These are phyloP conservation scores for Cenchrus purpureus DNA, from an alignment of 176 grass and related monocot species.

Conservation along the genomic window DNA sequence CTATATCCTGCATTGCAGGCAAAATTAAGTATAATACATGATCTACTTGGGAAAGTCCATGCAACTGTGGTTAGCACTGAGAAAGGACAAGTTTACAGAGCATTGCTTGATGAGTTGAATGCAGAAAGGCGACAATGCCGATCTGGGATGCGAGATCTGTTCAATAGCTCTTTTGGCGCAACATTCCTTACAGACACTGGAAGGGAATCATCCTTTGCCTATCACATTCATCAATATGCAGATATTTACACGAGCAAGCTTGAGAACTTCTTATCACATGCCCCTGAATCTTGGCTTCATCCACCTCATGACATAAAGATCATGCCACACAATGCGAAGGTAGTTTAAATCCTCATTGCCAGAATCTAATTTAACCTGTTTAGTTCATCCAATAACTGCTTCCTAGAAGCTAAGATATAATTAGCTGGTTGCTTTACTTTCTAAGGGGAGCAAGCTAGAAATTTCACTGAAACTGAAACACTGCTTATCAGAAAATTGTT, in stretches of 20 bases:
- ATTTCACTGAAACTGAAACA: conserved; percentile 18
- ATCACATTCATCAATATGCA: conserved; percentile 98
- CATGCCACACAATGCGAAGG: conserved; percentile 98
- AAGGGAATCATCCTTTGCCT: conserved; percentile 91
- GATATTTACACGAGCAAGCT: conserved; percentile 96
- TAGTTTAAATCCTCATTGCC: conserved; percentile 31
- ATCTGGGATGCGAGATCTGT: conserved; percentile 72
- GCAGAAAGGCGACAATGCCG: conserved; percentile 75
- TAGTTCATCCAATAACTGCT: conserved; percentile 10
- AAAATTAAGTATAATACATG: conserved; percentile 95
- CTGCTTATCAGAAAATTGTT: not conserved
- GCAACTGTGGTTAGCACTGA: conserved; percentile 83
- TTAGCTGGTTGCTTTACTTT: conserved; percentile 16
- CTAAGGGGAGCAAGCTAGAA: not conserved
- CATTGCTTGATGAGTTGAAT: conserved; percentile 84
- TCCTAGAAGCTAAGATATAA: not conserved
- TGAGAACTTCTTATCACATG: conserved; percentile 74
- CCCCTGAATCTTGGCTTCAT: conserved; percentile 91
- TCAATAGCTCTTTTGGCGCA: conserved; percentile 86
- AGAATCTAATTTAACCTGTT: conserved; percentile 1
- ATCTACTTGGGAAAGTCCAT: conserved; percentile 86
- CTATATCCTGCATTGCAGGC: conserved; percentile 56
- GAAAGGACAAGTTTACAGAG: conserved; percentile 81
- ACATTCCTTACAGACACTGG: conserved; percentile 96
- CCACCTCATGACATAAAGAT: conserved; percentile 98